Conservation (phyloP, 441 rosid species). For the Aquilaria agallochum region DNA sequence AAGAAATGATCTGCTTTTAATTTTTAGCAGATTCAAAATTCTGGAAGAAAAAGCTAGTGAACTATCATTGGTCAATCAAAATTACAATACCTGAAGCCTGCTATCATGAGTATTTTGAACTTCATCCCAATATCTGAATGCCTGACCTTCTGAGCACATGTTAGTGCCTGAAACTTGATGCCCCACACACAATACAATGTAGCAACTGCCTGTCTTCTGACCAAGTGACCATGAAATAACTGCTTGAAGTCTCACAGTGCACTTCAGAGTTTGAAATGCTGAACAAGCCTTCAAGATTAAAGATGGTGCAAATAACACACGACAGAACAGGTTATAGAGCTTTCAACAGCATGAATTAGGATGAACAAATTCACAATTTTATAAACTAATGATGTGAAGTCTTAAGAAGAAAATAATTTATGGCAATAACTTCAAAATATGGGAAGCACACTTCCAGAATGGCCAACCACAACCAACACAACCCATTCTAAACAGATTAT, state of each 20-base stretch:
- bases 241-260: conserved; percentile 56
- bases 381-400: too few relatives aligned
- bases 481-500: too few relatives aligned
- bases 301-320: too few relatives aligned
- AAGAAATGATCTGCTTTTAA: neutral
- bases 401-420: neutral
- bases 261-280: conserved; percentile 52
- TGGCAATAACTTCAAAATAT: neutral
- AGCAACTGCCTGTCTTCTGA: conserved; percentile 71
- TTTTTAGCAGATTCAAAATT: too few relatives aligned
- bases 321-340: too few relatives aligned
- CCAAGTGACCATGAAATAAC: conserved; percentile 60
- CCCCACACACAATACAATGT: conserved; percentile 56
- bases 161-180: conserved; percentile 49
- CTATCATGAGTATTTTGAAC: conserved; percentile 28
- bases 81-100: conserved; percentile 32
- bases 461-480: too few relatives aligned
- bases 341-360: too few relatives aligned
- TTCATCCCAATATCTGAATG: conserved; percentile 33
- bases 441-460: too few relatives aligned
- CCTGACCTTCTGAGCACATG: conserved; percentile 54
- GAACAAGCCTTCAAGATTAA: conserved; percentile 45
- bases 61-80: neutral
- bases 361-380: too few relatives aligned
- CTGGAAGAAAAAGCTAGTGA: neutral